A percentile compares a stretch with the other conserved stretches of the same genome.
Evolutionary conservation across 2,329 filamentous ascomycete genomes (phyloP).

Genomic region (Curvularia eragrostidis): DNA sequence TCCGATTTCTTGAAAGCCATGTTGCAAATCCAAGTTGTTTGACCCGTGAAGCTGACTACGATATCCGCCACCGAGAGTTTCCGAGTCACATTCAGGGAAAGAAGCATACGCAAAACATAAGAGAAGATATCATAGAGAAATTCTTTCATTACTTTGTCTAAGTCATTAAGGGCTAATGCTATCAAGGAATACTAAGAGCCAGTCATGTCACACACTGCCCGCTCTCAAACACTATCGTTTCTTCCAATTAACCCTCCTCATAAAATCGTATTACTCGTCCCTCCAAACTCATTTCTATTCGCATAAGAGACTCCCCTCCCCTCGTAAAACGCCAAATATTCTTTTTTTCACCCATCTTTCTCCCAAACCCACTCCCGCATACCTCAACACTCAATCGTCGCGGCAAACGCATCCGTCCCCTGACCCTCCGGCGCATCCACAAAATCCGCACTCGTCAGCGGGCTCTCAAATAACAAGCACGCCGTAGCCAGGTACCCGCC

Average conservation of each 20-base stretch:
- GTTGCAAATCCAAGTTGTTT: background rate
- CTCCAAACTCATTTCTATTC: too few species aligned
- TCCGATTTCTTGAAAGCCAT: background rate
- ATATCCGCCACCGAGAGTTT: background rate
- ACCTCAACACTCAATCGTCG: conserved; percentile 42
- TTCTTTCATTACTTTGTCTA: background rate
- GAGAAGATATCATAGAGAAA: background rate
- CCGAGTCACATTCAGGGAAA: background rate
- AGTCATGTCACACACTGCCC: background rate
- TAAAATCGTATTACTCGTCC: background rate
- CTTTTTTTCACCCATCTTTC: too few species aligned
- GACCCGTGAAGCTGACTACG: background rate
- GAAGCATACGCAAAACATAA: background rate
- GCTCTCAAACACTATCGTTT: too few species aligned
- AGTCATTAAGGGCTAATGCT: background rate
- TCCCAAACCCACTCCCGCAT: too few species aligned
- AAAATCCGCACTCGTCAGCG: conserved; percentile 39
- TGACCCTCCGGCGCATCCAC: conserved; percentile 37
- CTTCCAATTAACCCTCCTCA: background rate
- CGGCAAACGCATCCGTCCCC: conserved; percentile 41
- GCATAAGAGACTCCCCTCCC: too few species aligned
- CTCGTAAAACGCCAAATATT: too few species aligned
- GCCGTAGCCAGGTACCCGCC: conserved; percentile 43
- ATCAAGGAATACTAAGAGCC: background rate
- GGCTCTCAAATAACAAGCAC: conserved; percentile 47